Percentiles rank a stretch among this genome's conserved stretches.
These are phyloP conservation scores for Coemansia sp. DNA, from an alignment of 192 early-diverging fungal genomes.

Conservation along the genomic window DNA sequence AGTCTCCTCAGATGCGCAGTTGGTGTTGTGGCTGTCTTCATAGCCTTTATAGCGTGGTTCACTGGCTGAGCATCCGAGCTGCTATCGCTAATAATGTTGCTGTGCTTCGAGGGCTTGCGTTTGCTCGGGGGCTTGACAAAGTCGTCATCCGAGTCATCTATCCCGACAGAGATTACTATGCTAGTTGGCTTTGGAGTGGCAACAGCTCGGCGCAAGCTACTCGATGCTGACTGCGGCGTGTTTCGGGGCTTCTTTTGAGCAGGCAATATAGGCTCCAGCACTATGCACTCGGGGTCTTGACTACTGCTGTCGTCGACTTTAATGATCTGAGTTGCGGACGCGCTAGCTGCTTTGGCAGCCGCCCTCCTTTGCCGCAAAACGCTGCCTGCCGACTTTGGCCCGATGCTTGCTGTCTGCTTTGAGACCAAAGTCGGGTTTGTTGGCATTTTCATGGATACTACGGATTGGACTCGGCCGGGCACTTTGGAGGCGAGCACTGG, in stretches of 20 bases:
- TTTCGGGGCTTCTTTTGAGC: not conserved
- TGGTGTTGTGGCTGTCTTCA: not conserved
- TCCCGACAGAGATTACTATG: not conserved
- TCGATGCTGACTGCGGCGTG: not conserved
- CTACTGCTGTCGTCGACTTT: not conserved
- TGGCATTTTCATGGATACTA: not conserved
- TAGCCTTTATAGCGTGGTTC: not conserved
- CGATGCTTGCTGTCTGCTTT: not conserved
- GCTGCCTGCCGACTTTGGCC: not conserved
- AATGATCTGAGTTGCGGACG: not conserved
- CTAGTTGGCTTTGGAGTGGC: not conserved
- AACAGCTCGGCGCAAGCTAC: not conserved
- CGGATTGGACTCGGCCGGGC: constrained; percentile 7
- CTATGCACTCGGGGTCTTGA: not conserved
- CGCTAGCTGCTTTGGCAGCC: not conserved
- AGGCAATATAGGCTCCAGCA: not conserved
- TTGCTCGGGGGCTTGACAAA: constrained; percentile 16
- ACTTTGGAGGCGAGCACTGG: not conserved
- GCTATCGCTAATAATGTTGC: not conserved
- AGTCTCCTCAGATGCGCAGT: not conserved
- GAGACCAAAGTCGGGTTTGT: not conserved
- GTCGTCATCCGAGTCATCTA: constrained; percentile 11
- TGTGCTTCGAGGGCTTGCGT: not conserved
- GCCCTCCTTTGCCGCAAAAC: not conserved
- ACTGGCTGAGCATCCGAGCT: not conserved